phyloP scores from a whole-genome alignment of 345 rosid genomes.

The Gossypioides kirkii region DNA sequence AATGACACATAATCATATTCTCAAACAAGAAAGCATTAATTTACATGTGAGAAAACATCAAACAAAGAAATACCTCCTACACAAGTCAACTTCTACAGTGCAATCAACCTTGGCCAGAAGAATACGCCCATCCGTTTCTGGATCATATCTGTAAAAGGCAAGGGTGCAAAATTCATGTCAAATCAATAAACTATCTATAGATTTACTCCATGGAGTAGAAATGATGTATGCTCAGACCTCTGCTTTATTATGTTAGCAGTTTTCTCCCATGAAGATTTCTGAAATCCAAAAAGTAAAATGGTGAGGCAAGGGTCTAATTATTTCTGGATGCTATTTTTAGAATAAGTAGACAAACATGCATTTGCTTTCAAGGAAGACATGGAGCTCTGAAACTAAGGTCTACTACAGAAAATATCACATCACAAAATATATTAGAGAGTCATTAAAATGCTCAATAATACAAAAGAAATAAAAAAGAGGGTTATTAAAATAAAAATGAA shows the following conservation, averaged over 20 bases:
- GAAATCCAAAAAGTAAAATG: slow-evolving; percentile 26
- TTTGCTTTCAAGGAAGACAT: not conserved
- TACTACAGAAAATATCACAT: not conserved
- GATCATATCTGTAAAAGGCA: slow-evolving; percentile 67
- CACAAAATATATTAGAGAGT: not conserved
- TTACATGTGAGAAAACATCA: slow-evolving; percentile 12
- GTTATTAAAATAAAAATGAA: not conserved
- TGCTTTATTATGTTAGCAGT: slow-evolving; percentile 77
- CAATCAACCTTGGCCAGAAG: slow-evolving; percentile 87
- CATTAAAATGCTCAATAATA: not conserved
- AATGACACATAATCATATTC: not conserved
- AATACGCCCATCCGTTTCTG: slow-evolving; percentile 87
- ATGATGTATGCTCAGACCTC: slow-evolving; percentile 41
- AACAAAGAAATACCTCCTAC: slow-evolving; percentile 62
- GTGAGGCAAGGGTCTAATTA: slow-evolving; percentile 11
- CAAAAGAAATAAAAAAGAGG: not conserved
- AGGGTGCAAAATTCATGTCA: not conserved
- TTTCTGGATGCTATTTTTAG: not conserved
- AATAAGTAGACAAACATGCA: not conserved
- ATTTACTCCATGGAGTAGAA: slow-evolving; percentile 7
- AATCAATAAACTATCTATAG: not conserved
- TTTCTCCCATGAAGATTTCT: slow-evolving; percentile 99
- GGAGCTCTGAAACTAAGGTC: not conserved
- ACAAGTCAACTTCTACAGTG: slow-evolving; percentile 70
- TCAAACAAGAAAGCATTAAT: not conserved